These are phyloP conservation scores for Ramalina intermedia DNA, from an alignment of 495 filamentous ascomycete species.

Conservation along the genomic window DNA sequence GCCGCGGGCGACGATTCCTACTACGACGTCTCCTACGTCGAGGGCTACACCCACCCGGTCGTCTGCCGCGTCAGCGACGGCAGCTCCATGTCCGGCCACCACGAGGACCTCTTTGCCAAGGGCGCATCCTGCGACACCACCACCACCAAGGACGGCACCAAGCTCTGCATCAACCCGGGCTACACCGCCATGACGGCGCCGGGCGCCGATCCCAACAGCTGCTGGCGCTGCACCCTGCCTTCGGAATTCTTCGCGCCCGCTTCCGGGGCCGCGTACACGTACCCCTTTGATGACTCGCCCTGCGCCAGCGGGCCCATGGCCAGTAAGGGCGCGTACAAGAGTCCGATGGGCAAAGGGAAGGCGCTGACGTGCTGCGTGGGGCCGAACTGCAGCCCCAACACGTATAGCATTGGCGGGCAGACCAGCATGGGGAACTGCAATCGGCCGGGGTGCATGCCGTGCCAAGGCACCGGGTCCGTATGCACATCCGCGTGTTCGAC, in stretches of 20 bases:
- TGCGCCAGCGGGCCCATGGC: neutral
- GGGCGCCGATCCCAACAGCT: neutral
- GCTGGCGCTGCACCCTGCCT: neutral
- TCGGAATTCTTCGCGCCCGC: constrained; percentile 2
- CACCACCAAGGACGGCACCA: neutral
- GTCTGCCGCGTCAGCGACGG: neutral
- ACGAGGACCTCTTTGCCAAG: neutral
- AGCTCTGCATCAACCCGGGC: neutral
- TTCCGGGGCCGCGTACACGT: neutral
- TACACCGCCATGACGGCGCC: neutral
- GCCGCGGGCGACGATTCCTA: neutral
- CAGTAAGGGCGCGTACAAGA: neutral
- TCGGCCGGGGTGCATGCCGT: neutral
- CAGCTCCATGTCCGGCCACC: neutral
- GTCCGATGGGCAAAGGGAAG: neutral
- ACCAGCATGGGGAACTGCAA: constrained; percentile 1
- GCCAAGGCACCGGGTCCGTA: neutral
- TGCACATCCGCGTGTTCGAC: neutral
- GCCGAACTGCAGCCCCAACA: neutral
- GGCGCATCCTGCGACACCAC: neutral
- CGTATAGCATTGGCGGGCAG: constrained; percentile 1
- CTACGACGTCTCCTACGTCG: constrained; percentile 3
- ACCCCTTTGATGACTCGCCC: neutral
- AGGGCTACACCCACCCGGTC: constrained; percentile 2
- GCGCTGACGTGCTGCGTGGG: neutral